phyloP scores from a whole-genome alignment of 805 yeast species.

The Cephaloascus albidus region DNA sequence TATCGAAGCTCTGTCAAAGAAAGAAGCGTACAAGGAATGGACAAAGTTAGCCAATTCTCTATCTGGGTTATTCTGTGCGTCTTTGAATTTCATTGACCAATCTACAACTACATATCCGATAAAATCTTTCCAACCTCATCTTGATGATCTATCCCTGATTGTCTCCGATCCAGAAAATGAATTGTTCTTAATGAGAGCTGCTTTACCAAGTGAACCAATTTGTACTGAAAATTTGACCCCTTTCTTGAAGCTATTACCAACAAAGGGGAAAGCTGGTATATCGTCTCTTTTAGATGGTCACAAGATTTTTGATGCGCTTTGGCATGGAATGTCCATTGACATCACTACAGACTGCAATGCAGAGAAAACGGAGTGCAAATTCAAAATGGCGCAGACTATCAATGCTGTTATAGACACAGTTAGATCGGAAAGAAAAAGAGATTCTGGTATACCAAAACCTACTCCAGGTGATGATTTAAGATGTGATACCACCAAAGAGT shows the following conservation, averaged over 20 bases:
- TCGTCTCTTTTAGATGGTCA: conserved; percentile 85
- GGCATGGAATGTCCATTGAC: conserved; percentile 93
- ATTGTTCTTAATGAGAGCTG: conserved; percentile 62
- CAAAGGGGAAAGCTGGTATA: conserved; percentile 85
- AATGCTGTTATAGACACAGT: conserved; percentile 67
- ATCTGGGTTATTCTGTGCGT: conserved; percentile 92
- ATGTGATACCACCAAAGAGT: conserved; percentile 60
- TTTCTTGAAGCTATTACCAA: conserved; percentile 79
- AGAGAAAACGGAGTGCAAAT: conserved; percentile 26
- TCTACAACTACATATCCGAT: conserved; percentile 67
- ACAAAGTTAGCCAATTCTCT: conserved; percentile 58
- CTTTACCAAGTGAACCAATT: conserved; percentile 89
- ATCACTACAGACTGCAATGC: conserved; percentile 44
- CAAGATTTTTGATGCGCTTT: conserved; percentile 77
- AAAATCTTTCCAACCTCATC: conserved; percentile 20
- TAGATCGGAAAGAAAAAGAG: conserved; percentile 46
- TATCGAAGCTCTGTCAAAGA: conserved; percentile 51
- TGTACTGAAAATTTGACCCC: conserved; percentile 98
- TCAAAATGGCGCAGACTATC: conserved; percentile 54
- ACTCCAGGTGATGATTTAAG: conserved; percentile 55
- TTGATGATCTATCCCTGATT: conserved; percentile 12
- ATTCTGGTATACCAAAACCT: conserved; percentile 76
- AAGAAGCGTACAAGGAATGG: conserved; percentile 62
- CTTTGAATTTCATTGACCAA: conserved; percentile 79
- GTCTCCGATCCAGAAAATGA: conserved; percentile 20